Conservation (phyloP, 139 green algal species). For the Chlorokybus atmophyticus region DNA sequence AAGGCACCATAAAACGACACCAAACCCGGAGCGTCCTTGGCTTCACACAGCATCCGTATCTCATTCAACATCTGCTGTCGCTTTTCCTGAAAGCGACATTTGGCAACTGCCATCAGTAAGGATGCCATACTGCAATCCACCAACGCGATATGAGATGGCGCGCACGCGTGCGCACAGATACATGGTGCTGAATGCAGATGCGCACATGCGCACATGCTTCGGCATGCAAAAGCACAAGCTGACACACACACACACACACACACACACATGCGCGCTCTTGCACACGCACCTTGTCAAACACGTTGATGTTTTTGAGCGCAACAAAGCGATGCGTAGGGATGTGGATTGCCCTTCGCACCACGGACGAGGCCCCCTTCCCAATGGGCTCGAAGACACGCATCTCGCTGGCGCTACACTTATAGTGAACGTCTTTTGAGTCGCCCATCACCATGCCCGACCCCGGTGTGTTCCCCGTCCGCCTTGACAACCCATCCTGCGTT, state of each 20-base stretch:
- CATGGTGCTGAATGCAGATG: no score
- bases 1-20: conserved; percentile 39
- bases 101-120: no score
- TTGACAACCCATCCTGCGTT: no score
- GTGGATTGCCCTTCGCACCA: conserved; percentile 27
- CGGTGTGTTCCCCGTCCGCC: background rate
- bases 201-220: no score
- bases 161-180: no score
- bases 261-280: no score
- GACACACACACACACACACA: no score
- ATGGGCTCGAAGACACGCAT: conserved; percentile 23
- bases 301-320: conserved; percentile 33
- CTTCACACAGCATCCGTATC: conserved; percentile 30
- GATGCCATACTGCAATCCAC: no score
- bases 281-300: conserved; percentile 29
- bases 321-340: conserved; percentile 29
- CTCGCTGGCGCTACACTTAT: conserved; percentile 12
- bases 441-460: background rate
- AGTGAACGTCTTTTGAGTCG: conserved; percentile 4
- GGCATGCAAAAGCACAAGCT: no score
- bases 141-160: no score
- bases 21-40: conserved; percentile 6
- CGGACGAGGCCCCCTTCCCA: conserved; percentile 23
- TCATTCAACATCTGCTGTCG: conserved; percentile 29
- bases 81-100: conserved; percentile 24